Evolutionary conservation across 2,329 filamentous ascomycete genomes (phyloP), one percentile per base, ranked within the genome.

Genomic region (Xylariaceae sp.): DNA sequence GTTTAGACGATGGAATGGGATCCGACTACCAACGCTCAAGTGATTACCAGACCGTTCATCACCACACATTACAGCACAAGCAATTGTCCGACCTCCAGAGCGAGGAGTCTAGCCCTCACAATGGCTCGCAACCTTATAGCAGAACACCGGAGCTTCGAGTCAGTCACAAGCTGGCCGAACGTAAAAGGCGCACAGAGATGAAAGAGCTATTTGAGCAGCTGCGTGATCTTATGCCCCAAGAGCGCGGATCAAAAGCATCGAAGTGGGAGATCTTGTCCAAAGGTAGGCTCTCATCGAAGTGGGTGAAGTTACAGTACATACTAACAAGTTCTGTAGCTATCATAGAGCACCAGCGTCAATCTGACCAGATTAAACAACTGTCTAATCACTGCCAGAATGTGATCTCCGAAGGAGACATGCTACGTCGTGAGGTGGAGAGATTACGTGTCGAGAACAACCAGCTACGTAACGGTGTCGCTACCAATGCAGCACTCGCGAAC

Each of bases 191-290:
- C 61, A 92, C 89, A 7, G 90, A 94, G 71, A 94, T 94, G 90
- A 94, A 94, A 75, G 87, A 90, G 68, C 76, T 94, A 0, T 94
- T 94, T 69, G 90, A 94, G 65, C 87, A 90, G 66, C 76, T 94
- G 7, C 84, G 90, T 65, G 87, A 89, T 65, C 78, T 91, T 44
- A 87, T 93, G 76, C 89, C 89, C 1, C 88, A 91, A 66, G 89
- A 90, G 67, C 84, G 90, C 13, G 90, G 90, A 1, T 88, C 88
- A 23, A 95, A 94, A 72, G 90, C 90, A 0, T 92, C 89, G 66
- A 95, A 95, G 68, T 95, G 90, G 90, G 90, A 95, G 68, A 92
- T 93, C 53, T 72, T 95, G 13, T 92, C 88, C 2, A 93, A 93
- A 79, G 88, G 90, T 92, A 76, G 63, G 81, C 71, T n/a, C 9